Evolutionary conservation across 2,329 filamentous ascomycete species (phyloP), one percentile per base, ranked within the genome.

Genomic region (Penicillium fuscoglaucum): DNA sequence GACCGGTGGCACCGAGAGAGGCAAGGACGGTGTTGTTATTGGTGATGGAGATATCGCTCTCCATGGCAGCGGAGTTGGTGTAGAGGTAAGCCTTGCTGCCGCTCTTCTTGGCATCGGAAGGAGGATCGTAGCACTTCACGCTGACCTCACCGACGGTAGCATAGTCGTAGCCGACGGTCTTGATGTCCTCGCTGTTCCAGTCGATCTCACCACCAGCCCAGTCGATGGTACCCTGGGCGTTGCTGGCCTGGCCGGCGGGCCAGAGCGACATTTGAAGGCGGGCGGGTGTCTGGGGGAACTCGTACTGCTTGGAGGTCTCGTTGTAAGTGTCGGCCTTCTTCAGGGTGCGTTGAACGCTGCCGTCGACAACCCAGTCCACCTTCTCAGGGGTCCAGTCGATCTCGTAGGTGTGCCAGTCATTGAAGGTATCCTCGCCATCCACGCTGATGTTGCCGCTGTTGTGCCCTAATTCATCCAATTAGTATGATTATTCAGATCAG

Each of bases 221-320:
- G 54, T 87, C 82, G 64, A 96, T 84, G 35, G 95, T 98, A 56
- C 95, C 95, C 73, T 90, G 72, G 41, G 85, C 89, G 75, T 97
- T 97, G 71, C 82, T 83, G 10, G 86, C 78, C 47, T 90, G 84
- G 72, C 95, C 95, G 70, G 91, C 95, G 41, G 95, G 95, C 95
- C 95, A 99, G 70, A 99, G 87, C 17, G 95, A 98, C 51, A 99
- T 83, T 80, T 97, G 91, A 52, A 99, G 85, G 67, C 93, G 90
- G 17, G 93, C 79, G 4, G 95, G 95, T 0, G 93, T 96, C 79
- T 98, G 95, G 7, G 95, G 95, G 81, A 85, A 99, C 69, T 89
- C 82, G 83, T 88, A 99, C 75, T 87, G 87, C 76, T 93, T 89
- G 58, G 86, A 79, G 7, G 91, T 96, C 13, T 81, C 78, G 79